Evolutionary conservation across 352 stramenopile species (phyloP).

Genomic region (Bremia lactucae): DNA sequence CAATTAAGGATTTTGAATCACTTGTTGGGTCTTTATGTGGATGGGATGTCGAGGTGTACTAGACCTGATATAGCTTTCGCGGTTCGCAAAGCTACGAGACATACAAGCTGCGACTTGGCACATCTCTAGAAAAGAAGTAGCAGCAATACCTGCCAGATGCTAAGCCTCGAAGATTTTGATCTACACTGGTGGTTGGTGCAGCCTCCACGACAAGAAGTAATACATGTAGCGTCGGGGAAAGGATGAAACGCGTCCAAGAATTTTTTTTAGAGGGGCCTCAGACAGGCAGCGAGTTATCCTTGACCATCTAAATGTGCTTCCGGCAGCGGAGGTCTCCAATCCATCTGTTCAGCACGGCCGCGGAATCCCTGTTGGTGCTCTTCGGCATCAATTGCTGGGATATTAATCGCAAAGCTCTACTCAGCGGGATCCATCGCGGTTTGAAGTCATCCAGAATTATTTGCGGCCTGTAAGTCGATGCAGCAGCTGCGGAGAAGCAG

Average conservation of each 20-base stretch:
- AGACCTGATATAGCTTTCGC: too few relatives aligned
- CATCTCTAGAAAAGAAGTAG: too few relatives aligned
- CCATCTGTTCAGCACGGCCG: not conserved
- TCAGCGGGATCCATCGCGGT: not conserved
- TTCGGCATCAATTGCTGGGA: too few relatives aligned
- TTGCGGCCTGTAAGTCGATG: not conserved
- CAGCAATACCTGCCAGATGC: not conserved
- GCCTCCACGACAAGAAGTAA: not conserved
- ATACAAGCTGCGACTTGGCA: too few relatives aligned
- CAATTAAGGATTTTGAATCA: too few relatives aligned
- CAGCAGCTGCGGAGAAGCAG: not conserved
- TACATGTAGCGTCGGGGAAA: not conserved
- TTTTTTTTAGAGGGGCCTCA: not conserved
- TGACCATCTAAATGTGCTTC: not conserved
- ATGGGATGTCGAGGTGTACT: too few relatives aligned
- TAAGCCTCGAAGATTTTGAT: not conserved
- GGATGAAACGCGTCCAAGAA: not conserved
- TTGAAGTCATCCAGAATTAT: not conserved
- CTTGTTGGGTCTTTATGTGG: too few relatives aligned
- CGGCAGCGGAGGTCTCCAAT: not conserved
- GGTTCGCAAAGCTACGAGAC: too few relatives aligned
- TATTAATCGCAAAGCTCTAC: not conserved
- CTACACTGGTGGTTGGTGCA: not conserved
- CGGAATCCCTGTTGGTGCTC: not conserved
- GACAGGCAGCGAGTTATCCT: not conserved